Evolutionary conservation across 2,329 filamentous ascomycete genomes (phyloP).

Genomic region (Aotearoamyces nothofagi): DNA sequence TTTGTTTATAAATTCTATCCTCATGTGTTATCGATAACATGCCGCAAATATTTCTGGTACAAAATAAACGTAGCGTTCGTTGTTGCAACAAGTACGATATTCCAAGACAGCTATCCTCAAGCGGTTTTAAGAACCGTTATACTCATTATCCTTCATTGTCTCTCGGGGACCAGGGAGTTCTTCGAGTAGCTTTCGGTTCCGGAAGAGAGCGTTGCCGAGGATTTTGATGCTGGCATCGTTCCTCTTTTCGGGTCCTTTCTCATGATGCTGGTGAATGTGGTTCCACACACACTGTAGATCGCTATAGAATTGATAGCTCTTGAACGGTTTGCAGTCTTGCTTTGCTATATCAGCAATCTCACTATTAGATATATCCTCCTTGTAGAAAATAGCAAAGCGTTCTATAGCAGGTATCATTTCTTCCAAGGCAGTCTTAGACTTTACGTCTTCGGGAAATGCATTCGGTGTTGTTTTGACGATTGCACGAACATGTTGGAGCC

Average conservation of each 20-base stretch:
- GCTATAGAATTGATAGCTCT: constrained; percentile 1
- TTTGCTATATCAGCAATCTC: constrained; percentile 4
- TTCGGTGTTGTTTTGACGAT: constrained; percentile 1
- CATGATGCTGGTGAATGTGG: constrained; percentile 2
- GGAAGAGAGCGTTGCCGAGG: constrained; percentile 1
- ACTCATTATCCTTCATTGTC: no score
- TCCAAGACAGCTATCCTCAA: no score
- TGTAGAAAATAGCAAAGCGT: constrained; percentile 2
- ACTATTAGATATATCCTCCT: constrained; percentile 1
- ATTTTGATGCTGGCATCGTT: constrained; percentile 2
- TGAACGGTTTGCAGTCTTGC: constrained; percentile 4
- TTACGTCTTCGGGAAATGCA: not conserved
- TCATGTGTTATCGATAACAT: no score
- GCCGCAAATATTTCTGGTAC: no score
- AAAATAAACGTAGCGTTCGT: no score
- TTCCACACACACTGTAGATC: constrained; percentile 5
- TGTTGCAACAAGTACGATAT: no score
- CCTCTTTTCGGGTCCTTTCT: constrained; percentile 1
- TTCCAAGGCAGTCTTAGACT: not conserved
- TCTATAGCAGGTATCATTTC: not conserved
- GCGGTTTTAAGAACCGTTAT: no score
- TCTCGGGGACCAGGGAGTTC: no score
- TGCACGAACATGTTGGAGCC: constrained; percentile 12
- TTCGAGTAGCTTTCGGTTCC: constrained; percentile 4
- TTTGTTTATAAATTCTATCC: no score